Evolutionary conservation across 129 eudicot genomes (phyloP), one percentile per base, ranked within the genome.

Genomic region (Pseudognaphalium luteoalbum): DNA sequence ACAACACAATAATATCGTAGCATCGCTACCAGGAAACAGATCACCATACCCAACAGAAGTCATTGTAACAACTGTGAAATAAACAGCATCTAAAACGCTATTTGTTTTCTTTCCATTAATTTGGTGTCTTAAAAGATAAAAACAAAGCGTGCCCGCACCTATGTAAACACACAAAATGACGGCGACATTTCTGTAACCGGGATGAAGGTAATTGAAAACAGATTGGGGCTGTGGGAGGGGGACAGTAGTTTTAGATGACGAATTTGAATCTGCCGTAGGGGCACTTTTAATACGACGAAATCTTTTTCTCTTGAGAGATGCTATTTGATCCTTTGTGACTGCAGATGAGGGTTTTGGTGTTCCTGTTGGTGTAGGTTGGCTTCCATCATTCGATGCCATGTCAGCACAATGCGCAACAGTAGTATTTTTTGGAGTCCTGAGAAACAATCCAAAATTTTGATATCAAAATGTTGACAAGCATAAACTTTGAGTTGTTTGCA

Each of bases 21-120:
- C 60, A 17, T 72, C 17, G 17, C 90, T 91, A 33, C 82, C 80
- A 1, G 98, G 98, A 44, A 87, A 91, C 12, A 94, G 93, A 70
- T 94, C 98, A 8, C 98, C 98, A 34, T 94, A 94, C 47, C 98
- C 98, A 50, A 94, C 97, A 9, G 96, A 88, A 5, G 97, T 94
- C 98, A 94, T 94, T 30, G 98, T 94, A 56, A 94, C 98, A 8
- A 94, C 82, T 76, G 97, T 91, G 80, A 94, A 91, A 81, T 94
- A 91, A 72, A 86, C 80, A 62, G 97, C 78, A 79, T 94, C 97
- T 5, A 94, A 88, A 22, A 94, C 7, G 12, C 71, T 78, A 42
- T 87, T 76, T 58, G 87, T 84, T 83, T 94, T 94, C 30, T 25
- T 66, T 17, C 98, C 98, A 7, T 64, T 60, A 14, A 94, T 79